Base-by-base conservation (phyloP, 208 protist genomes). In the Acanthamoeba rhysodes region DNA sequence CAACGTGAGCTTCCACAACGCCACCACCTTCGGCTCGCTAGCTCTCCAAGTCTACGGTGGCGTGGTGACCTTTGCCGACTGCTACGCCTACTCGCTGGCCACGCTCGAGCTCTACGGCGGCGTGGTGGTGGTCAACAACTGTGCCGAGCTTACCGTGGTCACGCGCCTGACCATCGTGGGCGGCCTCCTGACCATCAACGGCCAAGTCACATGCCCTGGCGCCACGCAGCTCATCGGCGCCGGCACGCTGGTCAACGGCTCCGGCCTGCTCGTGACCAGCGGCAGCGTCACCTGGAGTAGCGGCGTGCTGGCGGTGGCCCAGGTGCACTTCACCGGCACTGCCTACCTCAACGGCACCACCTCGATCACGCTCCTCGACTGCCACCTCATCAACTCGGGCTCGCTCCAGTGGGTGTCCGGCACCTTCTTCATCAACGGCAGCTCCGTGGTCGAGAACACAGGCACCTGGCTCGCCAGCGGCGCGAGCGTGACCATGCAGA, bases 371-470 rank as follows among this genome's bases (percentile, higher is more conserved):
- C 87, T 93, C 16, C 9, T 29, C 64, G 50, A 55, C 59, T 76
- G 87, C 62, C 68, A 93, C 87, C 62, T 93, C 64, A 41, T 93
- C 87, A 93, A 93, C 50, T 29, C 32, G 8, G 87, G 87, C 62
- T 78, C 59, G 24, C 37, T 93, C 45, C 59, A 78, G 48, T 93
- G 87, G 87, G n/a, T 34, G 45, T 20, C 14, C 27, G 87, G 87
- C 68, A 93, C 9, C 32, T 76, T 70, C 41, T 93, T 53, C 62
- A n/a, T 41, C 59, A 93, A 93, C 50, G 68, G 48, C 68, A 45
- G 55, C 68, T 72, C 87, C 18, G 48, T 93, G 22, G 68, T 93
- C 59, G 87, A 93, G 68, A 93, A 93, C 62, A 29, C 34, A 34
- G 59, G 59, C 34, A 78, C 37, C 59, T 93, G 59, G 64, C 55